Evolutionary conservation across 1,139 yeast genomes (phyloP).

Genomic region (Taphrina populina): DNA sequence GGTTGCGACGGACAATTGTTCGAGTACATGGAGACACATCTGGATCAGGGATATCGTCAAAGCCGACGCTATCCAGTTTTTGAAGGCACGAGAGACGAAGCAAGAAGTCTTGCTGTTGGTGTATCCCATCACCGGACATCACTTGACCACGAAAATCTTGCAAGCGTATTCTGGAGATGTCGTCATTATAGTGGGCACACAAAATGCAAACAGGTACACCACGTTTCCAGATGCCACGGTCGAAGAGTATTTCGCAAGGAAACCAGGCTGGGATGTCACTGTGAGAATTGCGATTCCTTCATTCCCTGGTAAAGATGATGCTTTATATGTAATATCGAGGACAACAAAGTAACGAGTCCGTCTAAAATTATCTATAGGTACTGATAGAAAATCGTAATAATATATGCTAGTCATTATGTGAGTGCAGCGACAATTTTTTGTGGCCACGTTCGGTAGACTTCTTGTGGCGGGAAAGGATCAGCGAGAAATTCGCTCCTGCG

Average conservation of each 20-base stretch:
- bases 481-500: conserved; percentile 1
- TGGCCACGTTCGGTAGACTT: conserved; percentile 2
- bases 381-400: too few species aligned
- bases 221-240: conserved; percentile 18
- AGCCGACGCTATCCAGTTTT: conserved; percentile 13
- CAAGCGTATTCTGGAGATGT: conserved; percentile 17
- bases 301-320: conserved; percentile 31
- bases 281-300: conserved; percentile 14
- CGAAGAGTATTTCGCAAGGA: conserved; percentile 6
- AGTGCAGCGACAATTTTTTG: neutral
- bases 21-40: conserved; percentile 13
- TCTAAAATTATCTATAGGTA: too few species aligned
- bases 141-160: conserved; percentile 11
- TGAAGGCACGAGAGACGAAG: conserved; percentile 13
- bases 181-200: conserved; percentile 26
- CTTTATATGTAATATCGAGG: conserved; percentile 7
- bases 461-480: neutral
- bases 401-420: too few species aligned
- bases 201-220: conserved; percentile 27
- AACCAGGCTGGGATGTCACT: conserved; percentile 10
- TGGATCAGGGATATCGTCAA: conserved; percentile 11
- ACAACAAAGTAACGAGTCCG: too few species aligned
- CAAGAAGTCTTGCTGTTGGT: conserved; percentile 23
- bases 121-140: conserved; percentile 21
- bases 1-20: conserved; percentile 12